Conservation (phyloP, 2,329 filamentous ascomycete species). For the Gnomoniopsis smithogilvyi region DNA sequence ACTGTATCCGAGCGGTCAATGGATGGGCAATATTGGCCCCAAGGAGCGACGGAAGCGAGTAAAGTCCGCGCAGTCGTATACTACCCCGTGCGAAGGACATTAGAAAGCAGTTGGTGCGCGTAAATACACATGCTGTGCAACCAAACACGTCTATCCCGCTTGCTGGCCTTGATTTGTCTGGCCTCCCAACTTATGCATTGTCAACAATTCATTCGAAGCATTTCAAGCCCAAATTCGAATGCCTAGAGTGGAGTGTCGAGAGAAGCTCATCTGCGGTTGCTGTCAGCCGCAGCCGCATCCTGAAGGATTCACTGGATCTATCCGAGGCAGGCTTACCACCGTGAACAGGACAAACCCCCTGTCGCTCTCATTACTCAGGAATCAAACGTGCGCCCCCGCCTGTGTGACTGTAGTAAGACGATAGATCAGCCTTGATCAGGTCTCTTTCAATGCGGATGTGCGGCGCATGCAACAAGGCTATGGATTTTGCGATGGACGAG, state of each 20-base stretch:
- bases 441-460: neutral
- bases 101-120: neutral
- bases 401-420: neutral
- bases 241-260: neutral
- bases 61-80: neutral
- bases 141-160: neutral
- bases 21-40: neutral
- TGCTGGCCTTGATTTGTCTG: too few relatives aligned
- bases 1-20: neutral
- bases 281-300: constrained; percentile 2
- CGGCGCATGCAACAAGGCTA: neutral
- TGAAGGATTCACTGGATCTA: neutral
- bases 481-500: too few relatives aligned
- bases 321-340: too few relatives aligned
- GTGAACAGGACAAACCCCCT: neutral
- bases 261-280: neutral
- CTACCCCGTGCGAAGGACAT: neutral
- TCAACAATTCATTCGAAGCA: too few relatives aligned
- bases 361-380: neutral
- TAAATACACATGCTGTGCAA: neutral
- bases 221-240: neutral
- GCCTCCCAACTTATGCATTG: too few relatives aligned
- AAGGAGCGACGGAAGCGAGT: neutral
- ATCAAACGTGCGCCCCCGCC: too few relatives aligned
- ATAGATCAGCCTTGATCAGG: neutral